Conservation (phyloP, 2,329 filamentous ascomycete species). For the Sarocladium oryzae region DNA sequence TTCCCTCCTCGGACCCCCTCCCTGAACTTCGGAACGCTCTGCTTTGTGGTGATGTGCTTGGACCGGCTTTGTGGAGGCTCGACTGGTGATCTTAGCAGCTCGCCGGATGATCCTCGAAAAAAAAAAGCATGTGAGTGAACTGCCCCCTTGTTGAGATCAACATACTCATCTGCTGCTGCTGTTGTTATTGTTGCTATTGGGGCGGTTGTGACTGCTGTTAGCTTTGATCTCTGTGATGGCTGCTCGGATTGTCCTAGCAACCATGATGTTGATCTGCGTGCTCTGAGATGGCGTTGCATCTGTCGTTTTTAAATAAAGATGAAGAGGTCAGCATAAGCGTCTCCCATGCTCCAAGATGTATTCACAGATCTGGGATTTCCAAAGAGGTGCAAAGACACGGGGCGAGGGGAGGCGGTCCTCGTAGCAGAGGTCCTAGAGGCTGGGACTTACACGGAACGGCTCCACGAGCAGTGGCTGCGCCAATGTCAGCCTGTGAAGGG, state of each 20-base stretch:
- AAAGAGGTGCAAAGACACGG: no score
- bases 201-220: neutral
- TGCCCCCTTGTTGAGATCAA: no score
- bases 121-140: no score
- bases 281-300: constrained; percentile 5
- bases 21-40: no score
- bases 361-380: no score
- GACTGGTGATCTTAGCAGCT: no score
- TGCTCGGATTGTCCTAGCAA: constrained; percentile 20
- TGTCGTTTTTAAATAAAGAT: neutral
- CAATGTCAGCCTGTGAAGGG: neutral
- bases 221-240: constrained; percentile 12
- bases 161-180: neutral
- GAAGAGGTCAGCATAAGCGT: neutral
- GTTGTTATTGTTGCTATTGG: neutral
- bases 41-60: no score
- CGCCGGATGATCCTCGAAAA: no score
- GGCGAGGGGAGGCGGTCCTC: no score
- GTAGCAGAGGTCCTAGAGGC: neutral
- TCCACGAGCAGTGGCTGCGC: neutral
- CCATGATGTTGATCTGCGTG: constrained; percentile 16
- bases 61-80: no score
- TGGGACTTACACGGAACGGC: neutral
- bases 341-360: no score
- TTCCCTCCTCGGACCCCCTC: no score